These are phyloP conservation scores for Acanthamoeba royreba DNA, from an alignment of 208 protist genomes.

Conservation along the genomic window DNA sequence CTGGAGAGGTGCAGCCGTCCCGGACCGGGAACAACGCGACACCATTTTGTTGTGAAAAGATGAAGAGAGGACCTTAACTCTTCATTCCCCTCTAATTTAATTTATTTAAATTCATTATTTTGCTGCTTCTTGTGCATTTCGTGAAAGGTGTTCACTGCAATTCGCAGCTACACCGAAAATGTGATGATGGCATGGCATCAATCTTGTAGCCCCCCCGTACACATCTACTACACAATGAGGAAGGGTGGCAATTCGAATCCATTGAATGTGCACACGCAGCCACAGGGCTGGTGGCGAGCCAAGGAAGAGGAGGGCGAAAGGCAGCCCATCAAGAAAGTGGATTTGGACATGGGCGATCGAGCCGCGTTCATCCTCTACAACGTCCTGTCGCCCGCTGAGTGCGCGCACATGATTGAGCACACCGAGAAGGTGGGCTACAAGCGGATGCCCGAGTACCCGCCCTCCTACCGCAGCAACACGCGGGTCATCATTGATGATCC, in stretches of 20 bases:
- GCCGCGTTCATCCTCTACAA: slow-evolving; percentile 38
- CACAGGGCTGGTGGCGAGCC: not conserved
- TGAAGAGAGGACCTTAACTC: too few relatives aligned
- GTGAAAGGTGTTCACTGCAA: too few relatives aligned
- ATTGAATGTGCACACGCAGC: not conserved
- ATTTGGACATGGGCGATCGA: not conserved
- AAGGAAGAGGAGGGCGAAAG: not conserved
- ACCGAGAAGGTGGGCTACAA: slow-evolving; percentile 11
- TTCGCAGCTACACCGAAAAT: too few relatives aligned
- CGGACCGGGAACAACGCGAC: too few relatives aligned
- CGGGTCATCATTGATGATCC: not conserved
- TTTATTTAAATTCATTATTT: too few relatives aligned
- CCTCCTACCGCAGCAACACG: slow-evolving; percentile 13
- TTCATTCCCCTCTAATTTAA: too few relatives aligned
- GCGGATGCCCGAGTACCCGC: not conserved
- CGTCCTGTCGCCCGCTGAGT: not conserved
- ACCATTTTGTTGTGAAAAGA: too few relatives aligned
- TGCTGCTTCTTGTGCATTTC: too few relatives aligned
- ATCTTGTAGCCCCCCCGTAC: too few relatives aligned
- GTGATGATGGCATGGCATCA: too few relatives aligned
- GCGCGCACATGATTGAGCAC: not conserved
- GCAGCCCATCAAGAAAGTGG: not conserved
- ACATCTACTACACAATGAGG: not conserved
- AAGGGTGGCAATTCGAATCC: not conserved
- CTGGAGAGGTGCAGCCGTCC: too few relatives aligned